Evolutionary conservation across 768 basidiomycete genomes (phyloP), one percentile per base, ranked within the genome.

Genomic region (Xerocomellus amylosporus): DNA sequence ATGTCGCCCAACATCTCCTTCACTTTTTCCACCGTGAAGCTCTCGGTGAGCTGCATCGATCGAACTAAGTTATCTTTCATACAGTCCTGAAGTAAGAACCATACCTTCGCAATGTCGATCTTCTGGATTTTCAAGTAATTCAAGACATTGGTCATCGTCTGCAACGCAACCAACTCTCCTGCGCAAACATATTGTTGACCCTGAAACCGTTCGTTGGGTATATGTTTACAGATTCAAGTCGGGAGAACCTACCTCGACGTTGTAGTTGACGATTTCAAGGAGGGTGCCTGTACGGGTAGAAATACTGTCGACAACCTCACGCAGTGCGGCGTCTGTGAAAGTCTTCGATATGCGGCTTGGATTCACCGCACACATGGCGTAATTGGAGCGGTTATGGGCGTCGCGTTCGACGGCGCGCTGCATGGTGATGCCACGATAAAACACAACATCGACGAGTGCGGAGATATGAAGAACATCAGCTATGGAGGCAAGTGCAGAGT

Each of bases 181-280:
- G 97, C 97, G 64, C 93, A 97, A 58, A 99, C 97, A 71, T 98
- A 98, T 91, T 99, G 97, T 83, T 97, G 94, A 58, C 96, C 96
- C 88, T 97, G 73, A 51, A 39, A 53, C 31, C 38, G 41, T 52
- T 39, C 60, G 47, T 55, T 40, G 57, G 19, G 19, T 31, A 38
- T 15, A 19, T 46, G 20, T 34, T 37, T 33, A 22, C 8, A 19
- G 26, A 15, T 28, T 24, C 28, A 43, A 38, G 20, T 28, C 6
- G 41, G 33, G 8, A n/a, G n/a, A 19, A 66, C 78, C 15, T 64
- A 92, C 91, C 78, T 93, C 91, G 44, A 92, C 91, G 60, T 92
- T 94, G 72, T 88, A 93, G 74, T 99, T 99, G 68, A 99, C 97
- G 43, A 98, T 98, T 73, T 99, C 93, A n/a, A 98, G 81, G 2